phyloP scores from a whole-genome alignment of 2,329 filamentous ascomycete species.

The Fusarium nisikadoi region DNA sequence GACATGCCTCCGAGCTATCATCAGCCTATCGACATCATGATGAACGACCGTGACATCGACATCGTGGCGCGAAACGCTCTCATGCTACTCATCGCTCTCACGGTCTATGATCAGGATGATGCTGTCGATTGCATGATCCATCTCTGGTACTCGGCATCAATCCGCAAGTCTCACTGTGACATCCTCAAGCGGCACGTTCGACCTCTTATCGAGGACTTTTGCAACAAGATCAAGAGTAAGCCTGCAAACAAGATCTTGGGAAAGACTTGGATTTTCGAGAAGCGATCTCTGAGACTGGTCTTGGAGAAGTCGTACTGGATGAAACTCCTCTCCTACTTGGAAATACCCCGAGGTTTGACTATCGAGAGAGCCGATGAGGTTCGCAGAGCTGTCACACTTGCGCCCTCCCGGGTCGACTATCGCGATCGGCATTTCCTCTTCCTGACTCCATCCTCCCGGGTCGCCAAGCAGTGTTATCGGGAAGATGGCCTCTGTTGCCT shows the following conservation, averaged over 20 bases:
- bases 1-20: background rate
- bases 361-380: background rate
- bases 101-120: background rate
- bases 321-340: background rate
- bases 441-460: background rate
- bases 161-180: conserved; percentile 2
- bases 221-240: background rate
- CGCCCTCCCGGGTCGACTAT: background rate
- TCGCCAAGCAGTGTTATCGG: background rate
- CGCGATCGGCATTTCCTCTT: background rate
- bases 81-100: conserved; percentile 2
- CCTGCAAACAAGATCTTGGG: fast-evolving
- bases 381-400: background rate
- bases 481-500: conserved; percentile 17
- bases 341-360: background rate
- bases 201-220: background rate
- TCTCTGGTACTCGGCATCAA: conserved; percentile 18
- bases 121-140: conserved; percentile 13
- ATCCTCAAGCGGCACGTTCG: background rate
- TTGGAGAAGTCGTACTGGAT: conserved; percentile 4
- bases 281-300: background rate
- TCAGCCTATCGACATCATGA: background rate
- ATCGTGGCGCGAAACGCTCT: conserved; percentile 20
- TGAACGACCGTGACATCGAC: conserved; percentile 19
- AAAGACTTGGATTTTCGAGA: background rate